Evolutionary conservation across 345 rosid genomes (phyloP).

Genomic region (Boechera divaricarpa): DNA sequence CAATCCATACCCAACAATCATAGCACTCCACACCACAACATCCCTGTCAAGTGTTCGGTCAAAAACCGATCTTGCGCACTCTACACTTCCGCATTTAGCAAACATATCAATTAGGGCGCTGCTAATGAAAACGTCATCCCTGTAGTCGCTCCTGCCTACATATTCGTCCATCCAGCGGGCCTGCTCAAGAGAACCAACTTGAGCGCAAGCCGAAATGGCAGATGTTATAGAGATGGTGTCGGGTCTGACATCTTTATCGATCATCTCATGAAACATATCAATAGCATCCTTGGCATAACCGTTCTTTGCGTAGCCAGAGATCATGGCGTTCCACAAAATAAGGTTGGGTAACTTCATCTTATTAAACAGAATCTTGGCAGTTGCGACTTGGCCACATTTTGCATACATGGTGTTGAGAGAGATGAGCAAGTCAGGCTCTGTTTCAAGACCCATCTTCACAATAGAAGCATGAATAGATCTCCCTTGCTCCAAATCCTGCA

Average conservation of each 20-base stretch:
- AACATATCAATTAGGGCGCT: slow-evolving; percentile 70
- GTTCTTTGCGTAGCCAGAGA: slow-evolving; percentile 74
- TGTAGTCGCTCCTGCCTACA: slow-evolving; percentile 48
- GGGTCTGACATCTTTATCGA: slow-evolving; percentile 43
- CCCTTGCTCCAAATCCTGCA: slow-evolving; percentile 60
- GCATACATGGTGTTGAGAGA: slow-evolving; percentile 73
- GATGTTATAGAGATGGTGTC: slow-evolving; percentile 66
- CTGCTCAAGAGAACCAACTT: slow-evolving; percentile 69
- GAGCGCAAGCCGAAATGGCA: slow-evolving; percentile 66
- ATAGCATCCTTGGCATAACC: slow-evolving; percentile 69
- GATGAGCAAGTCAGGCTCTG: slow-evolving; percentile 69
- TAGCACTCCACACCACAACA: slow-evolving; percentile 75
- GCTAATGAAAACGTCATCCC: slow-evolving; percentile 52
- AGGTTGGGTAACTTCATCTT: slow-evolving; percentile 58
- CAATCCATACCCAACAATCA: slow-evolving; percentile 74
- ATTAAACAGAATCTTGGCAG: slow-evolving; percentile 60
- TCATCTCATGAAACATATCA: slow-evolving; percentile 60
- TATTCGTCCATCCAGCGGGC: slow-evolving; percentile 66
- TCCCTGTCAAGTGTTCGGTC: slow-evolving; percentile 61
- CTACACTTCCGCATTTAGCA: slow-evolving; percentile 73
- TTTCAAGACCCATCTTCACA: slow-evolving; percentile 64
- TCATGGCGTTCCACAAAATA: slow-evolving; percentile 76
- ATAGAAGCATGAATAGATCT: slow-evolving; percentile 59
- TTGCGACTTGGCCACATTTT: slow-evolving; percentile 64
- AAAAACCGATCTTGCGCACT: slow-evolving; percentile 58